Conservation (phyloP, 768 basidiomycete species). For the Strobilomyces echinocephalus region DNA sequence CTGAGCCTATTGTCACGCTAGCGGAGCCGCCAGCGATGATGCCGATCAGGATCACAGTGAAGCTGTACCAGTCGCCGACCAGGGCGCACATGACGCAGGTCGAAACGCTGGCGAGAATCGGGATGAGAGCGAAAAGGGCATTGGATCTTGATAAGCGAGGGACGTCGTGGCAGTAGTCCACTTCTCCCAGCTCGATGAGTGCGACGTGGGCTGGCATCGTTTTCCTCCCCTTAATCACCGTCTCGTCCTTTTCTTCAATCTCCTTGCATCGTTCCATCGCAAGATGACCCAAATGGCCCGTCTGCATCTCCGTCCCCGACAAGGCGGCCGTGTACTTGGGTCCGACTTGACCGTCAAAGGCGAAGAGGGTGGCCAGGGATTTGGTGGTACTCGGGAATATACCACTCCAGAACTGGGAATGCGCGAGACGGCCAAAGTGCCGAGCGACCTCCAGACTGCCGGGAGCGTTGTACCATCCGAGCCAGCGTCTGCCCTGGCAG, state of each 20-base stretch:
- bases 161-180: constrained; percentile 1
- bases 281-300: constrained; percentile 28
- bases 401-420: constrained; percentile 21
- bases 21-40: constrained; percentile 29
- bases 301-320: constrained; percentile 27
- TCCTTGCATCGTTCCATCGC: constrained; percentile 18
- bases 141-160: neutral
- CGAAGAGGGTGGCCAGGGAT: constrained; percentile 21
- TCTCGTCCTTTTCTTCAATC: neutral
- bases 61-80: constrained; percentile 29
- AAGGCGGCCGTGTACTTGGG: constrained; percentile 24
- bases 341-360: constrained; percentile 23
- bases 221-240: constrained; percentile 8
- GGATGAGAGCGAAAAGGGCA: constrained; percentile 16
- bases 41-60: constrained; percentile 28
- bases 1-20: constrained; percentile 24
- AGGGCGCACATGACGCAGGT: constrained; percentile 23
- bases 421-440: constrained; percentile 26
- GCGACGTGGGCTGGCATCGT: constrained; percentile 14
- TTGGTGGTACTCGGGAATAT: constrained; percentile 22
- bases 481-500: constrained; percentile 25
- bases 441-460: constrained; percentile 29
- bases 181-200: constrained; percentile 13
- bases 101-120: constrained; percentile 23
- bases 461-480: constrained; percentile 35